A percentile compares a stretch with the other conserved stretches of the same genome.
phyloP scores from a whole-genome alignment of 225 moss, liverwort and hornwort genomes.

The Anthoceros angustus region DNA sequence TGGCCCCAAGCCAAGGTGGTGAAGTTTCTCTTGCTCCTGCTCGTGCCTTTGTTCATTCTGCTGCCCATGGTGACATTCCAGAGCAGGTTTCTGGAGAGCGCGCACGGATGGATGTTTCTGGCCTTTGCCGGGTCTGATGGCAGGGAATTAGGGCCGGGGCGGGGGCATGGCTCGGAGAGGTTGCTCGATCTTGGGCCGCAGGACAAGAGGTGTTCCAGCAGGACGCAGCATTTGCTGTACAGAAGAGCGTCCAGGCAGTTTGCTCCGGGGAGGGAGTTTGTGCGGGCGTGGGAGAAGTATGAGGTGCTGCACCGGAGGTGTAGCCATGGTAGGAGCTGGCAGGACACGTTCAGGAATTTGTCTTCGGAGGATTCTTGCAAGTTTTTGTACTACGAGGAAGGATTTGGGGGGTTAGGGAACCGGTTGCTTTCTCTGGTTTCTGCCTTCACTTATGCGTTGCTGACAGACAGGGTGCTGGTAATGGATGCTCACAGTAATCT shows the following conservation, averaged over 20 bases:
- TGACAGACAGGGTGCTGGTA: conserved; percentile 24
- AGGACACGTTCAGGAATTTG: background rate
- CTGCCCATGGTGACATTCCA: background rate
- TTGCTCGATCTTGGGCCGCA: background rate
- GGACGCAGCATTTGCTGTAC: background rate
- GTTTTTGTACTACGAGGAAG: conserved; percentile 24
- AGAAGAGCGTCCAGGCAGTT: background rate
- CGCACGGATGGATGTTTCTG: background rate
- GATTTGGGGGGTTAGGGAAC: conserved; percentile 27
- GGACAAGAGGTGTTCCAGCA: background rate
- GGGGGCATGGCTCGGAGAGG: background rate
- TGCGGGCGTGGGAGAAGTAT: background rate
- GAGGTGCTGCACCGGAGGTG: background rate
- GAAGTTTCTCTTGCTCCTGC: background rate
- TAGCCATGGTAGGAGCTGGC: background rate
- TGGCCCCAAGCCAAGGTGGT: background rate
- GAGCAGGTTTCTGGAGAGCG: background rate
- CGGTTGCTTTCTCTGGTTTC: conserved; percentile 23
- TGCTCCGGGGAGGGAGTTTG: background rate
- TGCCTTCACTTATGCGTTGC: conserved; percentile 22
- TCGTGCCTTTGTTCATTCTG: background rate
- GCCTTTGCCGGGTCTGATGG: background rate
- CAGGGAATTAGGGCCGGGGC: background rate
- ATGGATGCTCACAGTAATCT: conserved; percentile 19
- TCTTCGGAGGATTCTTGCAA: conserved; percentile 11